phyloP scores from a whole-genome alignment of 768 basidiomycete genomes.

The Trametes villosa region DNA sequence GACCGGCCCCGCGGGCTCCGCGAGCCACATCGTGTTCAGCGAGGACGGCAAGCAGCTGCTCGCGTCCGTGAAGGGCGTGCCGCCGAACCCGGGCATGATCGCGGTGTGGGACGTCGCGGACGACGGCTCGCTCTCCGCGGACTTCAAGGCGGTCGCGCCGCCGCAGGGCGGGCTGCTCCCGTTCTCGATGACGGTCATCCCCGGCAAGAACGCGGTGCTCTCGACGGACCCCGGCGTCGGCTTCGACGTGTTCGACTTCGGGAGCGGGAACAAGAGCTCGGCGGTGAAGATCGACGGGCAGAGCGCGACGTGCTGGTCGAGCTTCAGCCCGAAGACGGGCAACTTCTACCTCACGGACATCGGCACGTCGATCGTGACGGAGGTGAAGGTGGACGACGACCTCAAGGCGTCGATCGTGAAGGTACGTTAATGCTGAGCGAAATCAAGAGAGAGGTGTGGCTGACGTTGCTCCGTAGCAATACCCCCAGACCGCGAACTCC shows the following conservation, averaged over 20 bases:
- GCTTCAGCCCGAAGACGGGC: slow-evolving; percentile 35
- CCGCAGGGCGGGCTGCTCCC: slow-evolving; percentile 49
- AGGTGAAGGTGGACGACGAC: slow-evolving; percentile 51
- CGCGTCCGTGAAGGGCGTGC: slow-evolving; percentile 53
- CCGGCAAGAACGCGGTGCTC: slow-evolving; percentile 36
- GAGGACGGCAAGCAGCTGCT: slow-evolving; percentile 49
- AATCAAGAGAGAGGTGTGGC: too few species aligned
- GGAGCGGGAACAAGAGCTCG: slow-evolving; percentile 23
- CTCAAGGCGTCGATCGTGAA: slow-evolving; percentile 50
- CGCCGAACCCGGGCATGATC: slow-evolving; percentile 51
- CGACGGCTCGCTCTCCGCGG: slow-evolving; percentile 49
- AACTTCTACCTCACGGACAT: slow-evolving; percentile 39
- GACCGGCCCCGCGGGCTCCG: slow-evolving; percentile 49
- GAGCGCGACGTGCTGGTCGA: slow-evolving; percentile 37
- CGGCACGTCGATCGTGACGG: slow-evolving; percentile 40
- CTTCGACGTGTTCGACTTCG: slow-evolving; percentile 37
- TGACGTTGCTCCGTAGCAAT: slow-evolving; percentile 23
- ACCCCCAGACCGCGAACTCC: slow-evolving; percentile 22
- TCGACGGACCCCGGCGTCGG: slow-evolving; percentile 35
- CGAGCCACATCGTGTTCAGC: slow-evolving; percentile 51
- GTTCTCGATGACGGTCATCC: slow-evolving; percentile 48
- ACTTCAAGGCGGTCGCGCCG: slow-evolving; percentile 43
- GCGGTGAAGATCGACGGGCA: slow-evolving; percentile 33
- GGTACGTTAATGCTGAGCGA: slow-evolving; percentile 26
- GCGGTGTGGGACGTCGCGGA: slow-evolving; percentile 52